phyloP scores from a whole-genome alignment of 192 early-diverging fungal species.

The Backusella luteola region DNA sequence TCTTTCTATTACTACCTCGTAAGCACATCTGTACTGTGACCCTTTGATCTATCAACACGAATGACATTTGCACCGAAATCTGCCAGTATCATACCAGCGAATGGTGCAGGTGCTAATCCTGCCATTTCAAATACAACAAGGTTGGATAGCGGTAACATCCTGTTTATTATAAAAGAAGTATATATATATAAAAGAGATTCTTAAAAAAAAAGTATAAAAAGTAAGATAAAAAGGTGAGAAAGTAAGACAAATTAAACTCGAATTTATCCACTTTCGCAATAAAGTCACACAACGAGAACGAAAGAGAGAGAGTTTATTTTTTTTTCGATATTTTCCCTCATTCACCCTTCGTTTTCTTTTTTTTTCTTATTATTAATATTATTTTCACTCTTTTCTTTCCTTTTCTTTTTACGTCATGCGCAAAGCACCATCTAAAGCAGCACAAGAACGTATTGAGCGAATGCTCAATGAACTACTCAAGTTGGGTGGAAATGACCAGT shows the following conservation, averaged over 20 bases:
- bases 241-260: not conserved
- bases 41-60: constrained; percentile 53
- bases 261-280: not conserved
- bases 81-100: constrained; percentile 62
- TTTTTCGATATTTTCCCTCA: not conserved
- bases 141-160: constrained; percentile 37
- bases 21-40: constrained; percentile 44
- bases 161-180: not conserved
- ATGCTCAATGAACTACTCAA: constrained; percentile 65
- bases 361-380: not conserved
- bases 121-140: constrained; percentile 66
- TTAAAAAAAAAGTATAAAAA: not conserved
- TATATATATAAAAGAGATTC: too few relatives aligned
- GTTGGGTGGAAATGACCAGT: constrained; percentile 67
- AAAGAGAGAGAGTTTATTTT: not conserved
- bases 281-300: not conserved
- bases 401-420: constrained; percentile 17
- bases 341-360: not conserved
- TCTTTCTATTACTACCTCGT: constrained; percentile 27
- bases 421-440: constrained; percentile 20
- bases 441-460: constrained; percentile 66
- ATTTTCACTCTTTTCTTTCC: not conserved
- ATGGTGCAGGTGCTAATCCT: constrained; percentile 67
- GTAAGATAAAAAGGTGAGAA: not conserved
- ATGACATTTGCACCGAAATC: constrained; percentile 70